phyloP scores from a whole-genome alignment of 2,329 filamentous ascomycete species.

The Sordariomycetes sp. region DNA sequence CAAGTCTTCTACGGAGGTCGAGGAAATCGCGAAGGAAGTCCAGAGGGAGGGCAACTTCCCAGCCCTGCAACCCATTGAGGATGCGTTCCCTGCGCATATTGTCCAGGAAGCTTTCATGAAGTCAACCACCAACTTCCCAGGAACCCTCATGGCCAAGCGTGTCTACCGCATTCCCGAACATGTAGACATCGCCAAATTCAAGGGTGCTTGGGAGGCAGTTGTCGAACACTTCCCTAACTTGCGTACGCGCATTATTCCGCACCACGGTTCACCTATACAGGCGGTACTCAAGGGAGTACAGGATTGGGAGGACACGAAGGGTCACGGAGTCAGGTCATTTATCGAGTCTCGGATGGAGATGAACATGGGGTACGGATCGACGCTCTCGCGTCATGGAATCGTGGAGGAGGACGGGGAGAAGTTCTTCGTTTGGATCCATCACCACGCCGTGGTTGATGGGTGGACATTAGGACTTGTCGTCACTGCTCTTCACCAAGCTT shows the following conservation, averaged over 20 bases:
- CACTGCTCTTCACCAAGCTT: conserved; percentile 1
- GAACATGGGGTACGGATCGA: conserved; percentile 7
- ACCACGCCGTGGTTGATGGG: conserved; percentile 17
- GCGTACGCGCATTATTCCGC: conserved; percentile 6
- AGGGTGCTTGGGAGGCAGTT: conserved; percentile 6
- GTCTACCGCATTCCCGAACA: conserved; percentile 9
- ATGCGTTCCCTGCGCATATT: conserved; percentile 2
- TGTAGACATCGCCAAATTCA: conserved; percentile 8
- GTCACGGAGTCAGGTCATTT: neutral
- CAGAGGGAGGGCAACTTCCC: neutral
- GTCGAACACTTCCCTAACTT: conserved; percentile 3
- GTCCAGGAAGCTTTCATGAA: conserved; percentile 5
- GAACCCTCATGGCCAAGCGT: conserved; percentile 10
- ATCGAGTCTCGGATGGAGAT: conserved; percentile 1
- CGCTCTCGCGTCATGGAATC: conserved; percentile 6
- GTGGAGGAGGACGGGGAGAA: conserved; percentile 4
- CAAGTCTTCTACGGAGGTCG: neutral
- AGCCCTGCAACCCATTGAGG: conserved; percentile 1
- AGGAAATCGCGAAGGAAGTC: neutral
- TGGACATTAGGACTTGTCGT: conserved; percentile 10
- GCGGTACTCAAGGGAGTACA: conserved; percentile 1
- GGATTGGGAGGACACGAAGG: conserved; percentile 2
- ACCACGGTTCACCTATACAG: neutral
- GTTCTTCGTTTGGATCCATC: conserved; percentile 14
- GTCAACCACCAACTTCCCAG: conserved; percentile 4